These are phyloP conservation scores for Phaeolepiota aurea DNA, from an alignment of 768 basidiomycete genomes.

Conservation along the genomic window DNA sequence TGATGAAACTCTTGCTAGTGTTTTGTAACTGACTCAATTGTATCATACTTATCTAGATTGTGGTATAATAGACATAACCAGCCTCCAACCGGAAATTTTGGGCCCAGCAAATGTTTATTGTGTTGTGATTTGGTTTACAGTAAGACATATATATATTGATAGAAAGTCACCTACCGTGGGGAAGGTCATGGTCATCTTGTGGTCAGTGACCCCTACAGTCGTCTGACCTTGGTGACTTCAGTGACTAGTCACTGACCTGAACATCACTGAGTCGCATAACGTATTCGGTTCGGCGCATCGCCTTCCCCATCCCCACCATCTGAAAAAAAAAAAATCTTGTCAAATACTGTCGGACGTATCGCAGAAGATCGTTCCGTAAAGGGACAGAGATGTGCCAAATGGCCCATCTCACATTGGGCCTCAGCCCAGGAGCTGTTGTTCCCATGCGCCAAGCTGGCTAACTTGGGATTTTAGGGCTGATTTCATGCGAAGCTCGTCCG, in stretches of 20 bases:
- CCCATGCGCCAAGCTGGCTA: neutral
- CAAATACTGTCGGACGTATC: neutral
- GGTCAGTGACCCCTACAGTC: too few species aligned
- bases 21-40: neutral
- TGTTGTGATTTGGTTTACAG: neutral
- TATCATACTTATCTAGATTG: neutral
- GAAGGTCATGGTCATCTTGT: neutral
- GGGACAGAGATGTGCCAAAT: too few species aligned
- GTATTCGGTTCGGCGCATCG: neutral
- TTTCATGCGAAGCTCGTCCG: neutral
- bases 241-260: too few species aligned
- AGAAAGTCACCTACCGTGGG: neutral
- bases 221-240: too few species aligned
- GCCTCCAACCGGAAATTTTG: too few species aligned
- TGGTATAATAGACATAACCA: too few species aligned
- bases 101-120: neutral
- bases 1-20: neutral
- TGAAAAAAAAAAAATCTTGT: neutral
- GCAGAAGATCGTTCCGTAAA: too few species aligned
- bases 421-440: neutral
- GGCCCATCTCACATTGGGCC: neutral
- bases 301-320: neutral
- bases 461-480: neutral
- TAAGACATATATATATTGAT: neutral
- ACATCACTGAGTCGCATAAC: too few species aligned